Evolutionary conservation across 2,329 filamentous ascomycete species (phyloP), one percentile per base, ranked within the genome.

Genomic region (Zalaria sp.): DNA sequence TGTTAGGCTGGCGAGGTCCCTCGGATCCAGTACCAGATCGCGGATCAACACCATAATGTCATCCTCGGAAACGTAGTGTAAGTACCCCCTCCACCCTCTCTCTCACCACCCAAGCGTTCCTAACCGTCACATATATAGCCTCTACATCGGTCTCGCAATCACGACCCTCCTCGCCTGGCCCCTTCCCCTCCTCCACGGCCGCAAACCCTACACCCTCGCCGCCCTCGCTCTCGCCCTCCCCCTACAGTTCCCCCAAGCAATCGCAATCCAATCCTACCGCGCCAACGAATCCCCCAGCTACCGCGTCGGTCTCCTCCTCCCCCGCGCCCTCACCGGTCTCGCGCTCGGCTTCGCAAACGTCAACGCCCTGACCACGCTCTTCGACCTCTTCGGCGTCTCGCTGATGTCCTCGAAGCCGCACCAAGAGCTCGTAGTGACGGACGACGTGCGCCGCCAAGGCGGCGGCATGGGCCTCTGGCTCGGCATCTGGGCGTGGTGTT

Each of bases 391-490:
- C 53, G 83, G 83, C 1, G 79, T 80, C 3, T 86, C 81, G 0
- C 61, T 87, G 25, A 82, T 84, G 69, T 82, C 79, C 51, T 67
- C 69, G 34, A 76, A 77, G 38, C 81, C 83, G 2, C 81, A 86
- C 51, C 78, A 84, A 59, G 82, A 85, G 53, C 62, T 81, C 18
- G 77, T 81, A 1, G 71, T 79, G 43, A 61, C 71, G 8, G 75
- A 74, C 49, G 83, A 87, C 57, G 73, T 82, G 11, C 73, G 83
- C 42, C 69, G 82, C 34, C 80, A 86, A 53, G 83, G 83, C 5
- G 81, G 83, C 8, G 83, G 83, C 0, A 79, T 87, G 65, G 83
- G 83, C 0, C 64, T 83, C n/a, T 88, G 83, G 83, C 67, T 86
- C 6, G 80, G 81, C 1, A 68, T 83, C 42, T 87, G 82, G 81